These are phyloP conservation scores for Chloranthus sessilifolius DNA, from an alignment of 164 flowering plant genomes.

Conservation along the genomic window DNA sequence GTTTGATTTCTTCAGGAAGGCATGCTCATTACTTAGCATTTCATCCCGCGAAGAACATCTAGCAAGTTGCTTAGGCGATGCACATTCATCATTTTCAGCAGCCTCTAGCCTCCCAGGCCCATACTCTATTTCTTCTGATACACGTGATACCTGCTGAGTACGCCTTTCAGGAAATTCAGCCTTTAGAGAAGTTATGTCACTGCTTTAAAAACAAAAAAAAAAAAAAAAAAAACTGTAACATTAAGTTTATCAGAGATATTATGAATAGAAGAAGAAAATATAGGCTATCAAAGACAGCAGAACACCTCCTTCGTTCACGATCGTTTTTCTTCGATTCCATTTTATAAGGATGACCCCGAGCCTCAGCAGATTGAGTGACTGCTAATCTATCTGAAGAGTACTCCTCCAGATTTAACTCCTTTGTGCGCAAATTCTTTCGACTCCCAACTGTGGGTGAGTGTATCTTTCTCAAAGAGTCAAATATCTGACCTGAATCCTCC, in stretches of 20 bases:
- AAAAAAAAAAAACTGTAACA: too few species aligned
- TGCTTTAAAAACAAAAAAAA: conserved; percentile 22
- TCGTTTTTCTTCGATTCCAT: conserved; percentile 27
- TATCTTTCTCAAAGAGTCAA: conserved; percentile 20
- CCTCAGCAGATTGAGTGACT: conserved; percentile 14
- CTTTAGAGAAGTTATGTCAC: conserved; percentile 33
- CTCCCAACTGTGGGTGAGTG: conserved; percentile 19
- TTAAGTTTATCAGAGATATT: background rate
- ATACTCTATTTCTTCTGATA: conserved; percentile 18
- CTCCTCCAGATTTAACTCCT: conserved; percentile 15
- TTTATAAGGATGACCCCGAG: conserved; percentile 11
- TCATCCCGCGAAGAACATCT: conserved; percentile 19
- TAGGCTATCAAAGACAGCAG: background rate
- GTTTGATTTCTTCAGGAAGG: conserved; percentile 7
- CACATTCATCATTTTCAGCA: conserved; percentile 9
- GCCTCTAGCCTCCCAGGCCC: conserved; percentile 23
- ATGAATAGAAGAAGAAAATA: background rate
- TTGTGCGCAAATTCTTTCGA: conserved; percentile 17
- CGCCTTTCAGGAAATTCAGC: conserved; percentile 18
- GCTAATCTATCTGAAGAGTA: conserved; percentile 21
- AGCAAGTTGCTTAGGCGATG: conserved; percentile 12
- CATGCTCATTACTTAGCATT: conserved; percentile 12
- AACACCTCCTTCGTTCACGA: conserved; percentile 35
- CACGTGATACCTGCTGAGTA: conserved; percentile 20
- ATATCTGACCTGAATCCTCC: conserved; percentile 18